Evolutionary conservation across 192 early-diverging fungal genomes (phyloP).

Genomic region (Umbelopsis ramanniana): DNA sequence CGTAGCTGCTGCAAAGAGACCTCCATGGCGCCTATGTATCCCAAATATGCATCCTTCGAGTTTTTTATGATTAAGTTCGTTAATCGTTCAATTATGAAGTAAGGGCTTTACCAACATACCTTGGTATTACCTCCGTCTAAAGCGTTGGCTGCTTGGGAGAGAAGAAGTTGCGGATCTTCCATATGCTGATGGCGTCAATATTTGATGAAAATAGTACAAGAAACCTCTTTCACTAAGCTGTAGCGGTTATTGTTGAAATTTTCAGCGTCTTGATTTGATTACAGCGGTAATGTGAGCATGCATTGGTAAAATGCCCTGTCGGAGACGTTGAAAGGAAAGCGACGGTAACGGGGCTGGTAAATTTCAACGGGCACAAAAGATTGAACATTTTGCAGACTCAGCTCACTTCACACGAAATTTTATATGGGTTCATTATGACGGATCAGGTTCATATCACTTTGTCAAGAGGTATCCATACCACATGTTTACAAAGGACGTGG

Average conservation of each 20-base stretch:
- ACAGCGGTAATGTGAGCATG: conserved; percentile 1
- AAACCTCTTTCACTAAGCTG: background rate
- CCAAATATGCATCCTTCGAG: conserved; percentile 56
- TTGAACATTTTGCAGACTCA: background rate
- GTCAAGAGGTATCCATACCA: too few relatives aligned
- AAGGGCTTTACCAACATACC: background rate
- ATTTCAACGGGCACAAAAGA: background rate
- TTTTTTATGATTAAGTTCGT: background rate
- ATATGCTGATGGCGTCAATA: conserved; percentile 11
- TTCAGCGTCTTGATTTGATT: background rate
- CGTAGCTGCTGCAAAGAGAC: conserved; percentile 46
- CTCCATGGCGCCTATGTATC: conserved; percentile 49
- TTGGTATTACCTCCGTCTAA: conserved; percentile 21
- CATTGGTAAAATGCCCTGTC: conserved; percentile 20
- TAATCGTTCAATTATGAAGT: background rate
- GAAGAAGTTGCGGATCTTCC: conserved; percentile 17
- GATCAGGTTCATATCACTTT: too few relatives aligned
- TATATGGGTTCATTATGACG: too few relatives aligned
- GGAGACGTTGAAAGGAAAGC: conserved; percentile 4
- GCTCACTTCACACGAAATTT: too few relatives aligned
- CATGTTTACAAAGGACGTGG: too few relatives aligned
- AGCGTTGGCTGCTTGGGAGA: conserved; percentile 1
- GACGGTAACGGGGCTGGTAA: background rate
- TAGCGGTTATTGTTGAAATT: background rate
- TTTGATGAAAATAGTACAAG: background rate